Evolutionary conservation across 75 land plant species (phyloP).

Genomic region (Pinus tabuliformis): DNA sequence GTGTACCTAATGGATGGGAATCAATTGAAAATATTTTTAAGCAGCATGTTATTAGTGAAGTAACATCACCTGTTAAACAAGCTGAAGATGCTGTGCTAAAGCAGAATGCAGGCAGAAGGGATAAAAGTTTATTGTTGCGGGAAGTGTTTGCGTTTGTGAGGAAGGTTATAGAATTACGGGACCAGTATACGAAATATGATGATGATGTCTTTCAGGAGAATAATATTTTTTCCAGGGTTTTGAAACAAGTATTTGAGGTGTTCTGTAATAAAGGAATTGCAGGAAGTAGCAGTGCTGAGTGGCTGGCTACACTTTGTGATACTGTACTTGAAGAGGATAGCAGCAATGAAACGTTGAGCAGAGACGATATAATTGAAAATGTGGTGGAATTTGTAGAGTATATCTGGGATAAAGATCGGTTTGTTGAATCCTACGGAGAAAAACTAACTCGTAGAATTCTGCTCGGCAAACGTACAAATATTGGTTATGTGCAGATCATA

Average conservation of each 20-base stretch:
- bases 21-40: conserved; percentile 74
- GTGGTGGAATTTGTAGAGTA: no score
- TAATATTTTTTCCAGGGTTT: conserved; percentile 75
- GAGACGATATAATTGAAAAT: no score
- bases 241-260: conserved; percentile 87
- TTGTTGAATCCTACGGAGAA: no score
- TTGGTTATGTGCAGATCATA: no score
- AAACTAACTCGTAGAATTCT: no score
- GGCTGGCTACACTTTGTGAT: conserved; percentile 83
- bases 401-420: no score
- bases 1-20: conserved; percentile 66
- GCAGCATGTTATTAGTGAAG: conserved; percentile 90
- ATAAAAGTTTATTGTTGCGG: conserved; percentile 45
- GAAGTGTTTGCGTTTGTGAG: conserved; percentile 45
- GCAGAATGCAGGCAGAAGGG: conserved; percentile 5
- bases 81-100: conserved; percentile 67
- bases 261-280: conserved; percentile 87
- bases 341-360: no score
- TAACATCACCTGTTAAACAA: conserved; percentile 77
- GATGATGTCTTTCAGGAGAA: conserved; percentile 31
- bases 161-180: conserved; percentile 82
- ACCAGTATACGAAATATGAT: conserved; percentile 78
- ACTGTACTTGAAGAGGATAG: conserved; percentile 25
- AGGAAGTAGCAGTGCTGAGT: conserved; percentile 83
- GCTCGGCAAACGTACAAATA: no score